Base-by-base conservation (phyloP, 2,329 filamentous ascomycete genomes). In the Fusarium mundagurra region DNA sequence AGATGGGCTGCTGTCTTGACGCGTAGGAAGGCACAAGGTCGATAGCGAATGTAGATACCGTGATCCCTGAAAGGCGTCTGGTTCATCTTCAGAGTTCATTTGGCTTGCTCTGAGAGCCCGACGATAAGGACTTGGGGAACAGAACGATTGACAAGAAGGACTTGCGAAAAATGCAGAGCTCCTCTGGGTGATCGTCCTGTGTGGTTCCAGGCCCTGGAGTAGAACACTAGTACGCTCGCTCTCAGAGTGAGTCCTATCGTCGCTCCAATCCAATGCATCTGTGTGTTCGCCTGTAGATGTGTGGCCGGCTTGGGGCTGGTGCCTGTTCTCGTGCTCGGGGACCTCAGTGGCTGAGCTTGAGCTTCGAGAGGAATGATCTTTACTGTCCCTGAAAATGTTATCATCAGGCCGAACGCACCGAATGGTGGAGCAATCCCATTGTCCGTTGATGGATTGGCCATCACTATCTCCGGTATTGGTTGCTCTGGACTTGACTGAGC, bases 51-150 rank as follows among this genome's bases (percentile, higher is more conserved):
- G 81, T 55, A 84, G 77, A 76, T 85, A 86, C 39, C 80, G 83
- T 31, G 78, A 80, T 34, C 81, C 82, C 0, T 81, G 72, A 8
- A 79, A 78, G 11, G 71, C 78, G 1, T 66, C 64, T 6, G 74
- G 65, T 10, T 78, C 71, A 5, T 68, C 70, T 22, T 80, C 77
- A 13, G 83, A 81, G 13, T 81, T 76, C 63, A 82, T 81, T 74
- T 88, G 88, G 4, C 81, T 86, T 57, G 85, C 83, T 50, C 83
- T 85, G 38, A 91, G 76, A 6, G 86, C 86, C 33, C 86, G 86
- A 7, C 89, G 86, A 72, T 88, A 92, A 1, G 89, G 88, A 61
- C 88, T 91, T 33, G 84, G 82, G 2, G 87, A 87, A 34, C 88
- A 84, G 68, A 90, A 89, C 2, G 89, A 80, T 67, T 88, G 86